Conservation (phyloP, 441 rosid species). For the Erysimum cheiri region DNA sequence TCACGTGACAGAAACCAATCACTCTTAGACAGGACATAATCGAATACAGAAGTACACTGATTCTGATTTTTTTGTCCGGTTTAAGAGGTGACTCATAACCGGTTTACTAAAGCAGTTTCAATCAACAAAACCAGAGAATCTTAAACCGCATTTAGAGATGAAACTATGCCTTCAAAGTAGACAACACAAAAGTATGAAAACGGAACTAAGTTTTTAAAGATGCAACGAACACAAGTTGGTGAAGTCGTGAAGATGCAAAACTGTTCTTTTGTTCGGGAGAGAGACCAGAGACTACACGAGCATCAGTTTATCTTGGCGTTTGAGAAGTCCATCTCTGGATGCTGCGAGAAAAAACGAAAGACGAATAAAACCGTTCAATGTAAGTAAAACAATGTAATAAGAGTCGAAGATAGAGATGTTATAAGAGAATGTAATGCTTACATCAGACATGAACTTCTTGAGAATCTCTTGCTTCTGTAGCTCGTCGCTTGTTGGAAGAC, state of each 20-base stretch:
- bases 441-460: conserved; percentile 96
- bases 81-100: conserved; percentile 7
- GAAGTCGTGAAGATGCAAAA: conserved; percentile 38
- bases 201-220: conserved; percentile 11
- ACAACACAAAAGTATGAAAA: conserved; percentile 15
- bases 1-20: conserved; percentile 38
- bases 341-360: conserved; percentile 54
- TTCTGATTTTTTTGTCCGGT: conserved; percentile 4
- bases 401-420: background rate
- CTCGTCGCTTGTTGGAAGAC: conserved; percentile 95
- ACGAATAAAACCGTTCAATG: conserved; percentile 5
- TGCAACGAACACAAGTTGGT: conserved; percentile 21
- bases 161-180: conserved; percentile 29
- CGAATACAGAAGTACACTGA: conserved; percentile 17
- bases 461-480: conserved; percentile 90
- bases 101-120: background rate
- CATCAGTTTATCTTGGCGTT: conserved; percentile 62
- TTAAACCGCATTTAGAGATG: background rate
- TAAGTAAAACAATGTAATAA: background rate
- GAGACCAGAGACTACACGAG: conserved; percentile 18
- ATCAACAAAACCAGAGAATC: background rate
- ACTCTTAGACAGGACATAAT: conserved; percentile 8
- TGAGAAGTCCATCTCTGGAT: conserved; percentile 94
- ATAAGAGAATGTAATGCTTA: conserved; percentile 35
- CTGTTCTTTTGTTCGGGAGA: background rate